phyloP scores from a whole-genome alignment of 768 basidiomycete genomes.

The Cubamyces lactineus region DNA sequence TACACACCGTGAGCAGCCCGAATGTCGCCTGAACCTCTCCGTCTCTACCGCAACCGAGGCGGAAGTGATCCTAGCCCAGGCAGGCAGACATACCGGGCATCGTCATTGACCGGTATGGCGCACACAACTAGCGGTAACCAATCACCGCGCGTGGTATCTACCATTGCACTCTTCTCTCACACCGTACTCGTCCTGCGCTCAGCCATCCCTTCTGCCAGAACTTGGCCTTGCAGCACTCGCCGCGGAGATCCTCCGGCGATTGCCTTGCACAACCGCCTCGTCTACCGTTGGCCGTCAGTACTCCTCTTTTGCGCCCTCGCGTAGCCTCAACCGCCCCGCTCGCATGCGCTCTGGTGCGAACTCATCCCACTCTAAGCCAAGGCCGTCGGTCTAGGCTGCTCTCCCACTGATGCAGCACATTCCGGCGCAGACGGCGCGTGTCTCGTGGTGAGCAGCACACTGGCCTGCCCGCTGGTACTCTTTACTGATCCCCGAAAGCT shows the following conservation, averaged over 20 bases:
- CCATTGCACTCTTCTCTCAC: not conserved
- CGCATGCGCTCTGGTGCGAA: constrained; percentile 13
- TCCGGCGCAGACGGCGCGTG: not conserved
- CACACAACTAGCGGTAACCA: too few species aligned
- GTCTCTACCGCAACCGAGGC: too few species aligned
- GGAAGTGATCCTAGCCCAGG: too few species aligned
- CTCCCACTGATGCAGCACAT: not conserved
- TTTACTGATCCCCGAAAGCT: not conserved
- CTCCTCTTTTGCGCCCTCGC: not conserved
- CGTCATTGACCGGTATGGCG: too few species aligned
- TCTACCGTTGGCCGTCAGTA: too few species aligned
- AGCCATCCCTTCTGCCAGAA: too few species aligned
- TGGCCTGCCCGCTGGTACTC: not conserved
- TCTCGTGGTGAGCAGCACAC: not conserved
- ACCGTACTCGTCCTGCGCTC: not conserved
- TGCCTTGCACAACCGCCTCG: too few species aligned
- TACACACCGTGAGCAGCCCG: too few species aligned
- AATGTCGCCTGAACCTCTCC: too few species aligned
- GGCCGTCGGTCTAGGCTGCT: constrained; percentile 7
- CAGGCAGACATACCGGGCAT: too few species aligned
- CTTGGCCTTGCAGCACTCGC: too few species aligned
- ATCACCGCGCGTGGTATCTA: too few species aligned
- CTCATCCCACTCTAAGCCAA: not conserved
- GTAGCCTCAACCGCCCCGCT: not conserved
- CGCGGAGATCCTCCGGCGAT: not conserved